Evolutionary conservation across 108 stramenopile species (phyloP), one percentile per base, ranked within the genome.

Genomic region (Nitzschia inconspicua): DNA sequence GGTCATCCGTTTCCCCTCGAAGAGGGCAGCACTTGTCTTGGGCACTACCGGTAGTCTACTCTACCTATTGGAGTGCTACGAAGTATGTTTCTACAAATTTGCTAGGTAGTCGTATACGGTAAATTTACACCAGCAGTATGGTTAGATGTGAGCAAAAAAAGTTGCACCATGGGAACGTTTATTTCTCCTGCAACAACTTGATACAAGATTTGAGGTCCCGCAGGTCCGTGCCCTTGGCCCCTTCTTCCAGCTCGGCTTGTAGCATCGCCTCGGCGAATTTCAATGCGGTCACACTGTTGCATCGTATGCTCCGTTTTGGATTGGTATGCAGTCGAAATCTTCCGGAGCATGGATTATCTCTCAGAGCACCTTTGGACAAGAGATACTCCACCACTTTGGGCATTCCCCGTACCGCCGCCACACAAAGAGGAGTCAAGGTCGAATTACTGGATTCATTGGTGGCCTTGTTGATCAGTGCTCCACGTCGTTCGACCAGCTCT

Each of bases 361-460:
- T 30, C 0, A 39, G 43, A 3, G 73, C 65, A 1, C 60, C 67
- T 37, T 75, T 55, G 20, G 27, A 44, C 25, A 92, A 41, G 3
- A 92, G 43, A 57, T 87, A 92, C 47, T 86, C 44, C 18, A 92
- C 91, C 13, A 89, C 81, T 4, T 57, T 75, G 20, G 76, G 78
- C 91, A 92, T 88, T 20, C 76, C 91, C 19, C 91, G 78, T 39
- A 80, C 87, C 7, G 91, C 76, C 24, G 87, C 85, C 41, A 89
- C 88, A 54, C 82, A 75, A 22, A 92, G 77, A 22, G 85, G 76
- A 37, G 87, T 86, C 35, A 84, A 73, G 27, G 41, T 48, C 30
- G 57, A 70, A 41, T 59, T 54, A 36, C 49, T 39, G 19, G 63
- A 57, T 44, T 89, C 91, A 9, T 75, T 56, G 22, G 83, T 85